phyloP scores from a whole-genome alignment of 495 filamentous ascomycete genomes.

The Melanomma pulvis-pyrius region DNA sequence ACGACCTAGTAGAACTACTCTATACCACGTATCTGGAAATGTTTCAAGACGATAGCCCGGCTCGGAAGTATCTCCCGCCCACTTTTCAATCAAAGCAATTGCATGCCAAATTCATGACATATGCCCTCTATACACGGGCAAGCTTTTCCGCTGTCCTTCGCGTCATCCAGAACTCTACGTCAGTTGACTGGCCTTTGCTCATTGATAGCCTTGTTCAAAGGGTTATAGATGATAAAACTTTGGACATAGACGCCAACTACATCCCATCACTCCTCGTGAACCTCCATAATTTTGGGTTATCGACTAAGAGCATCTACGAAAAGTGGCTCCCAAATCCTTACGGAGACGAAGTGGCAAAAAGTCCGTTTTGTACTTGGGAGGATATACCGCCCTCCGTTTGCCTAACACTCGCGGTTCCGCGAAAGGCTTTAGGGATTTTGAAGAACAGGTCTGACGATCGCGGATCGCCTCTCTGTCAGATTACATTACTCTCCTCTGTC shows the following conservation, averaged over 20 bases:
- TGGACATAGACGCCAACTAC: neutral
- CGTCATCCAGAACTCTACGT: neutral
- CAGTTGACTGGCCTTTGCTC: neutral
- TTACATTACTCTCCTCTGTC: neutral
- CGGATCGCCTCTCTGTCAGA: neutral
- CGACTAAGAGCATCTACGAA: neutral
- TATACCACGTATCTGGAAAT: conserved; percentile 1
- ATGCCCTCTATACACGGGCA: conserved; percentile 6
- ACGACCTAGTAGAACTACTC: neutral
- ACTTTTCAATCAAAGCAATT: too few relatives aligned
- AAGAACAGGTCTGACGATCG: neutral
- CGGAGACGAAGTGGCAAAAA: neutral
- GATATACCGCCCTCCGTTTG: neutral
- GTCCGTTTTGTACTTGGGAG: neutral
- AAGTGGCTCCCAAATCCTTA: neutral
- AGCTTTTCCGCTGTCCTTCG: neutral
- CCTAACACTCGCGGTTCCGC: neutral
- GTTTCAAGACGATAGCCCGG: neutral
- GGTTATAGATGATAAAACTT: neutral
- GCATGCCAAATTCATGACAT: too few relatives aligned
- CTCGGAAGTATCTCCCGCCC: neutral
- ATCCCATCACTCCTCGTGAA: neutral
- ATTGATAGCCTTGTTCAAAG: neutral
- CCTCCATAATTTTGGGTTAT: neutral
- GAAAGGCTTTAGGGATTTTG: neutral